Base-by-base conservation (phyloP, 73 alveolate genomes). In the Tetrahymena malaccensis region DNA sequence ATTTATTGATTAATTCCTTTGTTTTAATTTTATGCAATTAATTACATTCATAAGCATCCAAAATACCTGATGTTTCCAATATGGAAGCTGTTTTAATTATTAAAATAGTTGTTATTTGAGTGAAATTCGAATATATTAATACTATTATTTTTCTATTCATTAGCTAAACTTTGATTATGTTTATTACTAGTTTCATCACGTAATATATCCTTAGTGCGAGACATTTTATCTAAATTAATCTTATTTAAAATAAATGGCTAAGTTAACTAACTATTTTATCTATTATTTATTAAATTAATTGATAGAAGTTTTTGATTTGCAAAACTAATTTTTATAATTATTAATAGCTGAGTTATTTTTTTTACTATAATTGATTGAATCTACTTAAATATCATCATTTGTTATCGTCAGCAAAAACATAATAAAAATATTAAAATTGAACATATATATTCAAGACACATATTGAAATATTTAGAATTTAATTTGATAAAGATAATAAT, bases 1-100 rank as follows among this genome's bases (percentile, higher is more conserved):
- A n/a, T n/a, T n/a, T 35, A 6, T 35, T 35, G 22, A 31, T 25
- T 15, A 70, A 70, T n/a, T 11, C 13, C 15, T 15, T 19, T n/a
- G 1, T 19, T 70, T 11, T 7, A 70, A 3, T 70, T 19, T 70
- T 0, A 7, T 70, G 7, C 17, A 85, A 27, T 1, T 10, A 7
- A 13, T 96, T 96, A 96, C 98, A 98, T 97, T 98, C 98, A 96
- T 98, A 98, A 22, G 99, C 99, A 43, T 98, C 99, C n/a, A 98
- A 55, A 89, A 98, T 97, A 0, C 99, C 99, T 44, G 97, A 95
- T 31, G 97, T 93, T 93, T 95, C 89, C 11, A 70, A 70, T 3
- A 70, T 70, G 15, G 89, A n/a, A n/a, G 89, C 89, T 70, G 25
- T 70, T 70, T 70, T 3, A 27, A 27, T 7, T 70, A 27, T 70